phyloP scores from a whole-genome alignment of 371 early-diverging fungal species.

The Actinomortierella wolfii region DNA sequence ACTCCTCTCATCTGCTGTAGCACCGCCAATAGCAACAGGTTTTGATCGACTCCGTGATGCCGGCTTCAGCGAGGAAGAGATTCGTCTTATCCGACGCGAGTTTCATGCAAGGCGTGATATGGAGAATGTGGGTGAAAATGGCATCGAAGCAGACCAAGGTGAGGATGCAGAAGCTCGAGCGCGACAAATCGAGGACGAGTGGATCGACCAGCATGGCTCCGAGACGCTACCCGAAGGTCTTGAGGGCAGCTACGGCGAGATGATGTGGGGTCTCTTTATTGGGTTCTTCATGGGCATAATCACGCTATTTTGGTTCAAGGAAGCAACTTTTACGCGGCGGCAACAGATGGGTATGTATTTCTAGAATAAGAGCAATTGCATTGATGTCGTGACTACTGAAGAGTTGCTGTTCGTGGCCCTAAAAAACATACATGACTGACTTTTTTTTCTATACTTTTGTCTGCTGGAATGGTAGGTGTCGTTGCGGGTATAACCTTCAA shows the following conservation, averaged over 20 bases:
- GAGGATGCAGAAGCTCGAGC: slow-evolving; percentile 49
- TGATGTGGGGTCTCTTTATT: slow-evolving; percentile 65
- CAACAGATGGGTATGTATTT: slow-evolving; percentile 67
- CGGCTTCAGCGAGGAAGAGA: slow-evolving; percentile 73
- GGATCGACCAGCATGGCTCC: slow-evolving; percentile 68
- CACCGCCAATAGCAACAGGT: slow-evolving; percentile 55
- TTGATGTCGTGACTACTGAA: background rate
- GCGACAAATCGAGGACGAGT: slow-evolving; percentile 66
- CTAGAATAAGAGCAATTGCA: background rate
- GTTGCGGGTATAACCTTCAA: background rate
- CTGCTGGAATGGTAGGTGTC: background rate
- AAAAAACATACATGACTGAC: background rate
- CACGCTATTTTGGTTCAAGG: slow-evolving; percentile 70
- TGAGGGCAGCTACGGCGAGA: slow-evolving; percentile 68
- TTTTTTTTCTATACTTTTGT: no score
- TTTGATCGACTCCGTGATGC: slow-evolving; percentile 74
- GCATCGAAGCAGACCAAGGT: slow-evolving; percentile 42
- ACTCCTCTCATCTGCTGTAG: slow-evolving; percentile 18
- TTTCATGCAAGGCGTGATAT: slow-evolving; percentile 55
- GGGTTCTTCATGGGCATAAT: slow-evolving; percentile 74
- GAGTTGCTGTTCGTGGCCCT: background rate
- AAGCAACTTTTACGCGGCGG: slow-evolving; percentile 65
- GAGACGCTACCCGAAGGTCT: slow-evolving; percentile 63
- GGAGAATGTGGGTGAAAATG: slow-evolving; percentile 35
- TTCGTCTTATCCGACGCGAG: slow-evolving; percentile 63